These are phyloP conservation scores for Plasmodium knowlesi DNA, from an alignment of 169 alveolate species.

Conservation along the genomic window DNA sequence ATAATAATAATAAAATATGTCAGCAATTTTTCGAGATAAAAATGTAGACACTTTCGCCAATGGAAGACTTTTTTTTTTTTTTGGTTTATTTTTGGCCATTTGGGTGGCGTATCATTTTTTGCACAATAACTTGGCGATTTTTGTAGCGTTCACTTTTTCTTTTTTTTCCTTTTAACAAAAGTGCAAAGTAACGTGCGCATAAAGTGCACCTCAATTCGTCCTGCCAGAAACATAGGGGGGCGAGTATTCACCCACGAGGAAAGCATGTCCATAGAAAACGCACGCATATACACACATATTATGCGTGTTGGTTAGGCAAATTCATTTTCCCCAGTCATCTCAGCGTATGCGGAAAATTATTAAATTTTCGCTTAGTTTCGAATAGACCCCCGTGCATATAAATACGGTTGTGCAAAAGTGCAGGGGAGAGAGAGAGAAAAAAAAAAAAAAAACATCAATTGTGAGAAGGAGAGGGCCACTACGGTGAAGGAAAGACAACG, in stretches of 20 bases:
- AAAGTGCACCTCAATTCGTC: conserved; percentile 24
- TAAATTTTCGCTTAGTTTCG: not conserved
- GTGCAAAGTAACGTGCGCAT: conserved; percentile 46
- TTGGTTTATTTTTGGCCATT: not conserved
- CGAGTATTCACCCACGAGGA: not conserved
- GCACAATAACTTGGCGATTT: not conserved
- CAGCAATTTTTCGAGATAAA: not conserved
- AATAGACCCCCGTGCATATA: not conserved
- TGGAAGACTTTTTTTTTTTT: not conserved
- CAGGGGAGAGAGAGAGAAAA: not conserved
- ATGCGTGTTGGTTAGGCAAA: not conserved
- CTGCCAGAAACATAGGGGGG: not conserved
- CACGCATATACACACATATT: not conserved
- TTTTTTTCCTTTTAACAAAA: not conserved
- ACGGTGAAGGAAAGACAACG: not conserved
- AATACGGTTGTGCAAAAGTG: not conserved
- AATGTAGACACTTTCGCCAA: not conserved
- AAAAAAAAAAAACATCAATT: not conserved
- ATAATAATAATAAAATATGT: not conserved
- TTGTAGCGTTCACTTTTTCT: not conserved
- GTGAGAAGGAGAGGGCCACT: not conserved
- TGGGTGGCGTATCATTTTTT: not conserved
- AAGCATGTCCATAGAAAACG: not conserved
- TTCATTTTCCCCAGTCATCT: not conserved
- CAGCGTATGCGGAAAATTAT: not conserved